These are phyloP conservation scores for Alternaria sp. DNA, from an alignment of 2,329 filamentous ascomycete species.

Conservation along the genomic window DNA sequence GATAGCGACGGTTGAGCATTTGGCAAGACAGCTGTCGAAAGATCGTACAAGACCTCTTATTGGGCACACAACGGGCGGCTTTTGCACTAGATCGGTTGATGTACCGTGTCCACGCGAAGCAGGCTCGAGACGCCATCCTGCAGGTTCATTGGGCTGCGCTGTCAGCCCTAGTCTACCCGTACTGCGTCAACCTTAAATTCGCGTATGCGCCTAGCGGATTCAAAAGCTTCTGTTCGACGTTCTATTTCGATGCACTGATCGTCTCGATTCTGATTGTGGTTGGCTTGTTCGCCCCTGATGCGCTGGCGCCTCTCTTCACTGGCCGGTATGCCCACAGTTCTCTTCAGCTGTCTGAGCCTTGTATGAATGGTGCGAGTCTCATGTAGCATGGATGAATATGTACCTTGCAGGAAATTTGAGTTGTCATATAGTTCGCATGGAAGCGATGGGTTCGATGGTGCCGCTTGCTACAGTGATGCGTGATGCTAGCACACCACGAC, in stretches of 20 bases:
- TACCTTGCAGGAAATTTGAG: not conserved
- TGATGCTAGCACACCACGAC: not conserved
- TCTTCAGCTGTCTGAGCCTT: accelerated
- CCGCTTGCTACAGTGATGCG: too few species aligned
- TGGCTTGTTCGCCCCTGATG: not conserved
- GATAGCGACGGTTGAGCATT: too few species aligned
- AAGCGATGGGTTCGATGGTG: not conserved
- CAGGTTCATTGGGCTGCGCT: not conserved
- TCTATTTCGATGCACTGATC: not conserved
- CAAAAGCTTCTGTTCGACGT: not conserved
- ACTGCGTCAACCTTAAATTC: not conserved
- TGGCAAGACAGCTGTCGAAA: not conserved
- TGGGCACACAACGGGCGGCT: not conserved
- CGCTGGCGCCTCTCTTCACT: not conserved
- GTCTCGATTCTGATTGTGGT: not conserved
- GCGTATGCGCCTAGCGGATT: not conserved
- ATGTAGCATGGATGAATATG: not conserved
- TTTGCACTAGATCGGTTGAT: not conserved
- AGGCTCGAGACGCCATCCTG: not conserved
- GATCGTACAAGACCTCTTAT: not conserved
- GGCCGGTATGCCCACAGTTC: not conserved
- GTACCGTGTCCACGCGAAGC: not conserved
- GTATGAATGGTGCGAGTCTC: too few species aligned
- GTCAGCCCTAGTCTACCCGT: not conserved
- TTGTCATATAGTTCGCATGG: not conserved